phyloP scores from a whole-genome alignment of 768 basidiomycete species.

The Naganishia vishniacii region DNA sequence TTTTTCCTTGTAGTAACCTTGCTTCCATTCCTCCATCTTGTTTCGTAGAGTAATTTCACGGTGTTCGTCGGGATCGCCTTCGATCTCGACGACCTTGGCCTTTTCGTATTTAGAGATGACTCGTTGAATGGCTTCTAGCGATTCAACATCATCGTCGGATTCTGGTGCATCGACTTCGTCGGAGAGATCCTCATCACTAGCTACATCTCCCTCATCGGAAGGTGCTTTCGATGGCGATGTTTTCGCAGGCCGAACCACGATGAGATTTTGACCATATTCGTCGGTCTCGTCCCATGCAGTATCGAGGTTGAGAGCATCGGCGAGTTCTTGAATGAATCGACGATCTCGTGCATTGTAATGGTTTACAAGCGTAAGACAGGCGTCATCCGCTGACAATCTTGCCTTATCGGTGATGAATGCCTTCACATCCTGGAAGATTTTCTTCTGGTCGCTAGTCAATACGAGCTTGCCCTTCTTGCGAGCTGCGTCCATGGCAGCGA shows the following conservation, averaged over 20 bases:
- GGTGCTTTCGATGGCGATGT: conserved; percentile 37
- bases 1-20: conserved; percentile 84
- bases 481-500: conserved; percentile 61
- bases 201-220: conserved; percentile 45
- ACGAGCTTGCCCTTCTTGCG: conserved; percentile 62
- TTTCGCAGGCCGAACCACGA: conserved; percentile 39
- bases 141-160: conserved; percentile 64
- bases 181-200: conserved; percentile 35
- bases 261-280: conserved; percentile 54
- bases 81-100: conserved; percentile 66
- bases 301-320: conserved; percentile 68
- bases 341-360: conserved; percentile 73
- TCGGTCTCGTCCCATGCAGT: conserved; percentile 93
- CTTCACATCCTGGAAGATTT: conserved; percentile 72
- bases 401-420: conserved; percentile 56
- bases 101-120: conserved; percentile 83
- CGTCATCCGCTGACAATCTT: conserved; percentile 25
- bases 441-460: conserved; percentile 67
- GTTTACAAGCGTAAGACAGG: conserved; percentile 58
- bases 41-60: conserved; percentile 66
- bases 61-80: conserved; percentile 64
- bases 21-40: conserved; percentile 91
- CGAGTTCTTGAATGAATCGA: conserved; percentile 68
- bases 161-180: conserved; percentile 19
- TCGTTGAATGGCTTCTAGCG: conserved; percentile 64